Percentiles rank a stretch among this genome's conserved stretches.
Conservation (phyloP, 2,329 filamentous ascomycete genomes). For the Huntiella abstrusa region DNA sequence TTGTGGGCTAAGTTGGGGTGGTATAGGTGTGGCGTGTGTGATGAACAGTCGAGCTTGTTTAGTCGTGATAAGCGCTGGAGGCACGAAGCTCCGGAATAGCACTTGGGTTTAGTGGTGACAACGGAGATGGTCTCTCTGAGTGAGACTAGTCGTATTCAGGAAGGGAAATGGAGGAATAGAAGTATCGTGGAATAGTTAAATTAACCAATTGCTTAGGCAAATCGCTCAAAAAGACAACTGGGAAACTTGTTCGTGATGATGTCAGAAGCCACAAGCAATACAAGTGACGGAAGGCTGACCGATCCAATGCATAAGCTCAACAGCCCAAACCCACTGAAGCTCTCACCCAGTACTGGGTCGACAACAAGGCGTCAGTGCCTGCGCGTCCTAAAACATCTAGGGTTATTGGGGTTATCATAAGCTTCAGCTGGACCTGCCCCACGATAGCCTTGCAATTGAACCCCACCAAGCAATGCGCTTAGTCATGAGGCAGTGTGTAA, state of each 20-base stretch:
- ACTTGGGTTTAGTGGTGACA: no score
- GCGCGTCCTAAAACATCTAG: conserved; percentile 3
- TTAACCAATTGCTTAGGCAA: no score
- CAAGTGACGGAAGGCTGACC: neutral
- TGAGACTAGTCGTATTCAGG: no score
- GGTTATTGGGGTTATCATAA: neutral
- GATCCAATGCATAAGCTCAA: neutral
- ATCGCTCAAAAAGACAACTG: no score
- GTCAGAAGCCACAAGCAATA: conserved; percentile 1
- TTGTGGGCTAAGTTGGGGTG: conserved; percentile 21
- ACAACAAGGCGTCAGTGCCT: conserved; percentile 4
- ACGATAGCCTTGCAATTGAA: neutral
- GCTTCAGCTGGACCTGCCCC: neutral
- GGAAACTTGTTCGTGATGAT: neutral
- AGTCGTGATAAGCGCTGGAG: no score
- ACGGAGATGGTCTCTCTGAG: no score
- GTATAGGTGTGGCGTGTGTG: conserved; percentile 9
- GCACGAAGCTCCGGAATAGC: no score
- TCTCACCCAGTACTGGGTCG: neutral
- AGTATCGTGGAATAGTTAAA: no score
- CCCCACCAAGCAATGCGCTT: neutral
- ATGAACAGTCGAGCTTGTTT: neutral
- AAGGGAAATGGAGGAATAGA: no score
- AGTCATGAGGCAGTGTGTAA: neutral
- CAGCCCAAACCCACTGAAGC: neutral